A percentile compares a stretch with the other conserved stretches of the same genome.
Conservation (phyloP, 2,329 filamentous ascomycete genomes). For the Aspergillus eucalypticola region DNA sequence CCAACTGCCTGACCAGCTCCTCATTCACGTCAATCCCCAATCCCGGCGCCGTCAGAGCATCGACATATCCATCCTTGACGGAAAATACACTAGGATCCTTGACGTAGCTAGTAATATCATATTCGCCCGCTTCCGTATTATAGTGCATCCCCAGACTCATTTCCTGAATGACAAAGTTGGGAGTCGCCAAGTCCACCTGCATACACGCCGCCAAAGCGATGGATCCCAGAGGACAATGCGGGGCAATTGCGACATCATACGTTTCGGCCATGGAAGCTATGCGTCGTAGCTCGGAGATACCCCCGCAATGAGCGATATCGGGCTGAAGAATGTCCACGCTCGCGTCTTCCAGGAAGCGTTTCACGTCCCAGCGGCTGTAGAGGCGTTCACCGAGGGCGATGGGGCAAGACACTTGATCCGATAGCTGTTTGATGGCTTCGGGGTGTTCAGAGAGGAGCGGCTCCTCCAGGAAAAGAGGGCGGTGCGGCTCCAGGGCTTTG, state of each 20-base stretch:
- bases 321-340: conserved; percentile 73
- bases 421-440: conserved; percentile 64
- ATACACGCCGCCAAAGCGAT: conserved; percentile 71
- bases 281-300: conserved; percentile 69
- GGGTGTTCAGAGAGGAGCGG: conserved; percentile 69
- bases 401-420: conserved; percentile 59
- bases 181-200: conserved; percentile 62
- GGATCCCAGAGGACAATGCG: conserved; percentile 72
- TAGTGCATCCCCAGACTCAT: conserved; percentile 82
- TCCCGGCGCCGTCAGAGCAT: conserved; percentile 60
- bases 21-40: conserved; percentile 73
- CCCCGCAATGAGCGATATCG: conserved; percentile 70
- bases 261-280: conserved; percentile 72
- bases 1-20: conserved; percentile 62
- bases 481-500: conserved; percentile 64
- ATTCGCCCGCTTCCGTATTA: conserved; percentile 62
- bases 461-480: conserved; percentile 75
- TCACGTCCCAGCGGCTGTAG: conserved; percentile 72
- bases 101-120: conserved; percentile 67
- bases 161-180: conserved; percentile 73
- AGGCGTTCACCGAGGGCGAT: conserved; percentile 73
- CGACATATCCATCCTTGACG: conserved; percentile 66
- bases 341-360: conserved; percentile 67
- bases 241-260: conserved; percentile 72
- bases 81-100: conserved; percentile 66